Conservation (phyloP, 1,139 yeast genomes). For the Yamadazyma pseudoaaseri region DNA sequence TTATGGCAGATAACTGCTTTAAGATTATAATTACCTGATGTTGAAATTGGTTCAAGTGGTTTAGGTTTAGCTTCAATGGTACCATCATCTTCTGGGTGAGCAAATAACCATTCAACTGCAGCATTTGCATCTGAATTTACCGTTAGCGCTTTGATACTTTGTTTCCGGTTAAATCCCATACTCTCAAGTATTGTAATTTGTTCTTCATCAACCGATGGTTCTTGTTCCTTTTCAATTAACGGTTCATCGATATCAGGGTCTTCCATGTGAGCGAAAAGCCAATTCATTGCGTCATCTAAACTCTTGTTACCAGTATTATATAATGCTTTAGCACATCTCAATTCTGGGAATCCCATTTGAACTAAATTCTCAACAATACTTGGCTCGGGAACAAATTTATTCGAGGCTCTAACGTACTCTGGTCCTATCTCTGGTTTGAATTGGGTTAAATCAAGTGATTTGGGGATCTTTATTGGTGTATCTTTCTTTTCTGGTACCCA, state of each 20-base stretch:
- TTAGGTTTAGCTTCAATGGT: conserved; percentile 16
- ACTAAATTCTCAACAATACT: conserved; percentile 53
- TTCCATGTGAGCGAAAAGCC: conserved; percentile 89
- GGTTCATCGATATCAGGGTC: conserved; percentile 76
- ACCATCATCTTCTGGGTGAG: conserved; percentile 64
- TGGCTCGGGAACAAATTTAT: conserved; percentile 52
- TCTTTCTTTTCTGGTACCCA: conserved; percentile 89
- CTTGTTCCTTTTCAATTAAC: conserved; percentile 7
- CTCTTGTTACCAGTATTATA: conserved; percentile 65
- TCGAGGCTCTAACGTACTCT: conserved; percentile 17
- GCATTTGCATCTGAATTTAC: conserved; percentile 61
- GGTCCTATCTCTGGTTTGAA: conserved; percentile 41
- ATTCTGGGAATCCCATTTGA: conserved; percentile 86
- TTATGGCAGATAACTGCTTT: conserved; percentile 87
- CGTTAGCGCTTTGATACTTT: conserved; percentile 69
- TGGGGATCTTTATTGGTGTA: conserved; percentile 66
- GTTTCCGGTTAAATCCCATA: conserved; percentile 74
- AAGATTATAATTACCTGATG: conserved; percentile 43
- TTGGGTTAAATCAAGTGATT: conserved; percentile 32
- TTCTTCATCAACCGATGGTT: conserved; percentile 30
- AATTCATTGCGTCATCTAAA: conserved; percentile 83
- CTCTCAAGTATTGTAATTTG: conserved; percentile 51
- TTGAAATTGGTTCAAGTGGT: conserved; percentile 13
- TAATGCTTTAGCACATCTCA: conserved; percentile 65
- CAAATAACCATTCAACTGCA: conserved; percentile 89